Evolutionary conservation across 371 early-diverging fungal genomes (phyloP), one percentile per base, ranked within the genome.

Genomic region (Haplosporangium sp.): DNA sequence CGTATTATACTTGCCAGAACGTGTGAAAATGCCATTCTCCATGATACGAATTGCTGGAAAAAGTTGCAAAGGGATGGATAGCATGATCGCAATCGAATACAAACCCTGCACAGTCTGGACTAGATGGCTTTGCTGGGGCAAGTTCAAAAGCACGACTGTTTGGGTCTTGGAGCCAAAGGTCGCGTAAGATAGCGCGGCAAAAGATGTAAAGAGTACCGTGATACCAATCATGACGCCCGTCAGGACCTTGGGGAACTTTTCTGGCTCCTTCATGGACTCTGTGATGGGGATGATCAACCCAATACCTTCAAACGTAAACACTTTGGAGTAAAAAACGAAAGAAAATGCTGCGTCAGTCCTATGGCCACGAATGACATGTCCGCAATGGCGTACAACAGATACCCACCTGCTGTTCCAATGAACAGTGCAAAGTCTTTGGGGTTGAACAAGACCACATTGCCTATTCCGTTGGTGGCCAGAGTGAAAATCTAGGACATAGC

Each of bases 271-370:
- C 95, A 94, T 95, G 0, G 91, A 87, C 69, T 90, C 89, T 9
- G 87, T 87, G 40, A 90, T 91, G 0, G 91, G 90, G 48, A 90
- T 89, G 16, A 91, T 90, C 46, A 96, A 72, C n/a, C 96, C 94
- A 74, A 95, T 93, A 37, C 96, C 96, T 79, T 96, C 96, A 80
- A 92, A 96, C 0, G 95, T 93, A 79, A 94, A 96, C 29, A 94
- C 90, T 71, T 23, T 36, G n/a, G 6, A 37, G 18, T 23, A 21
- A 9, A 11, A 7, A 13, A 56, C 5, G 21, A 20, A 20, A 8
- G 43, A 56, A 45, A 23, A 42, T 6, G 29, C 29, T 29, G 29
- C 29, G 29, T 29, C 4, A 29, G 29, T 29, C 29, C 29, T 29
- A 29, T 29, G 29, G 29, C 29, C 29, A 8, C 1, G 42, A n/a